Evolutionary conservation across 495 filamentous ascomycete species (phyloP), one percentile per base, ranked within the genome.

Genomic region (Aspergillus egyptiacus): DNA sequence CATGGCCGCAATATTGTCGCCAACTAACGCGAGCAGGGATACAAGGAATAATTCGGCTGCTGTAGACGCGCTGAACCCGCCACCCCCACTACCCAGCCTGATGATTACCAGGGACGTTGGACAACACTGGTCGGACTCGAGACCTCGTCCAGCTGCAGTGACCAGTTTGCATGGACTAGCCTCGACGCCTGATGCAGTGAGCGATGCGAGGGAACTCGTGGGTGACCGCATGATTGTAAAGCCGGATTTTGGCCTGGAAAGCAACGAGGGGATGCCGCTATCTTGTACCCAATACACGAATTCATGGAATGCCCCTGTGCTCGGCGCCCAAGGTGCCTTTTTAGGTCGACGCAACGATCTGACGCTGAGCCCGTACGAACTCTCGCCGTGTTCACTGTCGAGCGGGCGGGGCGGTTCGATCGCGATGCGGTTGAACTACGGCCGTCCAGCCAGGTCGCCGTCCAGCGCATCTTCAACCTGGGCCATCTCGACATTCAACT

Each of bases 1-100:
- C 8, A 46, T 25, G 43, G 22, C 31, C 32, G 31, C 43, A 46
- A 46, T 46, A 46, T 35, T 46, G 43, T 46, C 31, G 32, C 43
- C 43, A 46, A 36, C 19, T 46, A 36, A 46, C 20, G 43, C 31
- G 43, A 46, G 22, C 43, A 46, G 20, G 43, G 43, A 46, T 46
- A 20, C 43, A 34, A 36, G 32, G 31, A 36, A 35, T 36, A 46
- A 36, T 27, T 14, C 47, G 28, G 37, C 23, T 34, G 28, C 47
- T 41, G 36, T 34, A 42, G 47, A 33, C 25, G 27, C 30, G 31
- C 39, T 31, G 39, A 42, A 30, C 39, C 39, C 38, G 40, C 48
- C 39, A 43, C 39, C 31, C 33, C 48, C 31, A 37, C 38, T 35
- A 27, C 39, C 48, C 30, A 31, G 48, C 30, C 30, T 37, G 23